phyloP scores from a whole-genome alignment of 1,284 basidiomycete genomes.

The Heterobasidion occidentale region DNA sequence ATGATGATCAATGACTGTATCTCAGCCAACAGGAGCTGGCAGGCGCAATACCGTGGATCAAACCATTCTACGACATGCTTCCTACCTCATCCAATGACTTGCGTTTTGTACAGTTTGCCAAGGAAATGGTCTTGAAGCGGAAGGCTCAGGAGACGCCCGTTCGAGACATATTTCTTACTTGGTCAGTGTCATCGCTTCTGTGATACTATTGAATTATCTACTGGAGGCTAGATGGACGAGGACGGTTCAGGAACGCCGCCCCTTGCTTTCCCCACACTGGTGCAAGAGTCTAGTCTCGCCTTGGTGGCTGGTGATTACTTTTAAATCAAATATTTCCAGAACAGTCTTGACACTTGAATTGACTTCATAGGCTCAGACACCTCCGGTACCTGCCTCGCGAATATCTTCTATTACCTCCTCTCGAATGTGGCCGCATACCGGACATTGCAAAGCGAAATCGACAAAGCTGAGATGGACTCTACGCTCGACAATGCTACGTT shows the following conservation, averaged over 20 bases:
- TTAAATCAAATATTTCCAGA: not conserved
- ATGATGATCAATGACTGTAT: not conserved
- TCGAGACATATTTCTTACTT: not conserved
- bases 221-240: not conserved
- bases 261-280: not conserved
- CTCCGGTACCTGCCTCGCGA: constrained; percentile 24
- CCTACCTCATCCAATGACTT: not conserved
- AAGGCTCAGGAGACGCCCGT: not conserved
- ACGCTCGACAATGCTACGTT: constrained; percentile 17
- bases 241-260: not conserved
- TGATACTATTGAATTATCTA: not conserved
- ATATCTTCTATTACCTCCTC: constrained; percentile 27
- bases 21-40: not conserved
- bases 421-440: constrained; percentile 21
- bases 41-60: not conserved
- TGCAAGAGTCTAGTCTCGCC: not conserved
- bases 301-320: not conserved
- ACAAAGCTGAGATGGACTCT: constrained; percentile 20
- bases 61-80: not conserved
- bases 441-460: constrained; percentile 27
- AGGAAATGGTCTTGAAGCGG: not conserved
- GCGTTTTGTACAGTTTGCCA: not conserved
- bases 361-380: constrained; percentile 32
- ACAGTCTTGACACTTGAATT: no score
- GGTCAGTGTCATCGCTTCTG: not conserved